Evolutionary conservation across 148 eudicot species (phyloP), one percentile per base, ranked within the genome.

Genomic region (Heliosperma pusillum): DNA sequence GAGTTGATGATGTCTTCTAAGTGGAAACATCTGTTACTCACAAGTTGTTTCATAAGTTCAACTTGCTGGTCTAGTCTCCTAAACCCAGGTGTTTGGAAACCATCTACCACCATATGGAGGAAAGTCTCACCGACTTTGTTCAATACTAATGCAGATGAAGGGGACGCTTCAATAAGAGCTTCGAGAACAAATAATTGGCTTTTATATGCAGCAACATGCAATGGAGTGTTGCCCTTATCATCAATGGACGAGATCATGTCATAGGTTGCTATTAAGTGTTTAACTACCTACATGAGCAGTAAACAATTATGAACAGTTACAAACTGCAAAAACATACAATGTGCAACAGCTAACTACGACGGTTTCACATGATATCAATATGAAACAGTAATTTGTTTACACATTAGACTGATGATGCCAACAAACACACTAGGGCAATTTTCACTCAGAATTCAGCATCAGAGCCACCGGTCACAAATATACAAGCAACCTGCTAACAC

Each of bases 181-280:
- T 92, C 87, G n/a, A 95, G 89, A 64, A 86, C 94, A 6, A 91
- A 55, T 73, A 86, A 36, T n/a, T 90, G 97, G 78, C 99, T 93
- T 76, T 87, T 89, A 79, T 81, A 82, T 70, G 99, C 97, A 70
- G 99, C 99, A 26, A 87, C 83, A 30, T 95, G 99, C 70, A 95
- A 76, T 3, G 97, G 90, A 21, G 92, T 92, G 83, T 95, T 95
- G 80, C 99, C 99, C 22, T 83, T 80, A 63, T 89, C 87, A 87
- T 95, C 92, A 22, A 76, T 75, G 25, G 97, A 81, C 72, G 87
- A 73, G 83, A 90, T 88, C 73, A 92, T 81, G 55, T 84, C 89
- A 30, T 80, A 87, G 15, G 91, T 81, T 70, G 85, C 61, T 78
- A 88, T 61, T 63, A 95, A 86, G 82, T 91, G 74, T 67, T 88